phyloP scores from a whole-genome alignment of 805 yeast species.

The Candida michaelii region DNA sequence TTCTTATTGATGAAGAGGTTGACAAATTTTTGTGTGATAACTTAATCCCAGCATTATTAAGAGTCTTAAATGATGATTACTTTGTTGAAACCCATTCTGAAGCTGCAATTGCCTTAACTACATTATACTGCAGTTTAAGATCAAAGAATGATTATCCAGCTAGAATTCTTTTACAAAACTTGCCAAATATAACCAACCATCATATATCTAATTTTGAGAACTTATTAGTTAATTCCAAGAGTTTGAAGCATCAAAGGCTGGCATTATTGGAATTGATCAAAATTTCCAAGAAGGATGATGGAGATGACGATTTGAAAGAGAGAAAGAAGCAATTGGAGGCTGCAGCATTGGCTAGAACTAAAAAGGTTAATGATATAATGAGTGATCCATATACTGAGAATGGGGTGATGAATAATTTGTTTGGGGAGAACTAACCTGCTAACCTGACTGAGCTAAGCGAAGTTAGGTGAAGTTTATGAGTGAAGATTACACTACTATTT shows the following conservation, averaged over 20 bases:
- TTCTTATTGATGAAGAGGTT: slow-evolving; percentile 70
- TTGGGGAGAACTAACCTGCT: slow-evolving; percentile 53
- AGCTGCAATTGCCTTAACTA: slow-evolving; percentile 85
- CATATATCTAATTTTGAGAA: slow-evolving; percentile 65
- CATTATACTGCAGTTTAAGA: slow-evolving; percentile 71
- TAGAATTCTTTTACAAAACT: slow-evolving; percentile 49
- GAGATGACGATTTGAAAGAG: slow-evolving; percentile 45
- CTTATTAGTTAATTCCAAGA: slow-evolving; percentile 60
- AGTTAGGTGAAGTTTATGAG: too few relatives aligned
- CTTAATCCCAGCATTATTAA: slow-evolving; percentile 67
- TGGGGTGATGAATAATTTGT: slow-evolving; percentile 60
- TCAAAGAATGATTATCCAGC: slow-evolving; percentile 70
- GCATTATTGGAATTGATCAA: slow-evolving; percentile 76
- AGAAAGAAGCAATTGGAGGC: slow-evolving; percentile 57
- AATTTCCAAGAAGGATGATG: slow-evolving; percentile 47
- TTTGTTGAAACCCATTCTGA: slow-evolving; percentile 87
- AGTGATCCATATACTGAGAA: slow-evolving; percentile 73
- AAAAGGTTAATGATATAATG: slow-evolving; percentile 55
- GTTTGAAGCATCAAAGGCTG: slow-evolving; percentile 75
- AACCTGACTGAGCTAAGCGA: too few relatives aligned
- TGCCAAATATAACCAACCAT: slow-evolving; percentile 56
- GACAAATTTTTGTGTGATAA: slow-evolving; percentile 66
- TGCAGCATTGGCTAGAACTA: slow-evolving; percentile 42
- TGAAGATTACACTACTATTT: too few relatives aligned
- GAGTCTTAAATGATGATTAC: slow-evolving; percentile 68